Evolutionary conservation across 1,139 yeast genomes (phyloP).

Genomic region (Geotrichum restrictum): DNA sequence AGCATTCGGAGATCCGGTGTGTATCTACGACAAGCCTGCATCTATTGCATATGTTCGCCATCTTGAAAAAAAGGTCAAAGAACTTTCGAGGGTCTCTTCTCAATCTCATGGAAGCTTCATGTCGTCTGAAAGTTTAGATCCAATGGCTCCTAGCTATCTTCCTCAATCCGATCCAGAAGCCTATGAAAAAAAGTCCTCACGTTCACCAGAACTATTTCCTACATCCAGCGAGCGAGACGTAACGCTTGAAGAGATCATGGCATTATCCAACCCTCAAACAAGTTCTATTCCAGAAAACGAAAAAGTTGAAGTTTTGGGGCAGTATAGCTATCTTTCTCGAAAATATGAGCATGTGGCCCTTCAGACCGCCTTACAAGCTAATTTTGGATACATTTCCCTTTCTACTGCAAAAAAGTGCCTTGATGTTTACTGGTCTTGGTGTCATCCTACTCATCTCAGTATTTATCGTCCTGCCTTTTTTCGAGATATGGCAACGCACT

Average conservation of each 20-base stretch:
- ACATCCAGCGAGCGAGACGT: neutral
- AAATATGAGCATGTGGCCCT: slow-evolving; percentile 10
- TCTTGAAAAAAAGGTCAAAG: slow-evolving; percentile 19
- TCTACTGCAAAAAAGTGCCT: slow-evolving; percentile 17
- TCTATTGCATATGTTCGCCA: slow-evolving; percentile 23
- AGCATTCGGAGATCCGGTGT: slow-evolving; percentile 18
- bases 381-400: slow-evolving; percentile 18
- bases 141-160: neutral
- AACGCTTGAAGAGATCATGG: neutral
- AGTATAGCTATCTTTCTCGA: slow-evolving; percentile 6
- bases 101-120: slow-evolving; percentile 1
- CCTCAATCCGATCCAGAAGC: slow-evolving; percentile 3
- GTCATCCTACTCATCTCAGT: slow-evolving; percentile 18
- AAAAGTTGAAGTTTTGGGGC: slow-evolving; percentile 5
- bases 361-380: slow-evolving; percentile 11
- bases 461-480: slow-evolving; percentile 20
- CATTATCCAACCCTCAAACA: neutral
- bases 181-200: neutral
- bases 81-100: slow-evolving; percentile 12
- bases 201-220: slow-evolving; percentile 9
- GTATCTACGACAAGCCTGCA: slow-evolving; percentile 21
- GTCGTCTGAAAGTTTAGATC: neutral
- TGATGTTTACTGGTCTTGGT: slow-evolving; percentile 21
- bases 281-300: slow-evolving; percentile 9
- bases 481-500: slow-evolving; percentile 18